phyloP scores from a whole-genome alignment of 2,329 filamentous ascomycete genomes.

The Paraconiothyrium sp. region DNA sequence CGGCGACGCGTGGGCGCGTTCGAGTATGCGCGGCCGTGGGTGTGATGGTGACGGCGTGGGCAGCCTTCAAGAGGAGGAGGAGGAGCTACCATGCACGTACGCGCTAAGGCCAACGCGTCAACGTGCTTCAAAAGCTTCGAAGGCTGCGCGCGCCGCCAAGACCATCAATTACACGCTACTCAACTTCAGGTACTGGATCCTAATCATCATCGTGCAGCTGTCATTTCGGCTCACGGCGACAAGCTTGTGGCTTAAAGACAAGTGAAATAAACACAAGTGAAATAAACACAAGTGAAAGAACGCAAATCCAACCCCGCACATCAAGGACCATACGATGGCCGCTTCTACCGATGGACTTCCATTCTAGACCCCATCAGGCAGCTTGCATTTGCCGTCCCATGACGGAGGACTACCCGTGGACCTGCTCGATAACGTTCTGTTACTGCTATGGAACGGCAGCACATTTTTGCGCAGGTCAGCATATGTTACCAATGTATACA shows the following conservation, averaged over 20 bases:
- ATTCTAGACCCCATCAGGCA: slow-evolving; percentile 9
- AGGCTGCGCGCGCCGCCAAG: slow-evolving; percentile 10
- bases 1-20: slow-evolving; percentile 21
- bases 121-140: slow-evolving; percentile 9
- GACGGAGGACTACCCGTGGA: background rate
- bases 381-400: slow-evolving; percentile 6
- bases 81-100: slow-evolving; percentile 16
- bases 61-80: slow-evolving; percentile 19
- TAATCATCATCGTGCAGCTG: background rate
- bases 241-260: background rate
- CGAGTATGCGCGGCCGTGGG: slow-evolving; percentile 21
- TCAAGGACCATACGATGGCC: background rate
- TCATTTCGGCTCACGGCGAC: background rate
- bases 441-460: slow-evolving; percentile 47
- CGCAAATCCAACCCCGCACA: background rate
- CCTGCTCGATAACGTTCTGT: background rate
- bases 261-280: background rate
- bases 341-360: background rate
- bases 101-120: slow-evolving; percentile 23
- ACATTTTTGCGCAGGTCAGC: slow-evolving; percentile 51
- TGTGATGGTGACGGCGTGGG: slow-evolving; percentile 17
- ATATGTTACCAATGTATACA: background rate
- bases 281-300: background rate
- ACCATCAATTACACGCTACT: background rate
- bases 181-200: background rate